Conservation (phyloP, 805 yeast species). For the Ogataea naganishii region DNA sequence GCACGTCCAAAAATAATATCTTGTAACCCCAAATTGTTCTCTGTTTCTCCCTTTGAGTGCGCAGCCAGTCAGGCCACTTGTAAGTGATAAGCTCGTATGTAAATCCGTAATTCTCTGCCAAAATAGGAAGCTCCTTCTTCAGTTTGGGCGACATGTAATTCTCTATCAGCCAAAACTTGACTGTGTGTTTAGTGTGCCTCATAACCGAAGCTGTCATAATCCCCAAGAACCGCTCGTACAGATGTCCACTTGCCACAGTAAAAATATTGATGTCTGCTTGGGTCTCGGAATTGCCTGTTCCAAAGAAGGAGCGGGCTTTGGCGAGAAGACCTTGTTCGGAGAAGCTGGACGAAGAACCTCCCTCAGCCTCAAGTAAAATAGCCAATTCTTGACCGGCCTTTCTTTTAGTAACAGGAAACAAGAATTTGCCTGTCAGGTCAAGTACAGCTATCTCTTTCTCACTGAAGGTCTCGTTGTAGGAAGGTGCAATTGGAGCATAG, state of each 20-base stretch:
- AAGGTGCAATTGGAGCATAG: slow-evolving; percentile 14
- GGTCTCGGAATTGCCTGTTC: slow-evolving; percentile 7
- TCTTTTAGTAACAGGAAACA: slow-evolving; percentile 37
- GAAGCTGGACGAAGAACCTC: neutral
- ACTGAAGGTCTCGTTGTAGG: slow-evolving; percentile 2
- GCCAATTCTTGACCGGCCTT: slow-evolving; percentile 16
- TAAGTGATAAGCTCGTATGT: slow-evolving; percentile 73
- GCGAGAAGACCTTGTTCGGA: neutral
- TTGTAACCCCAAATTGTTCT: slow-evolving; percentile 86
- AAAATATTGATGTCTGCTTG: slow-evolving; percentile 71
- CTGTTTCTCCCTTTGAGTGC: slow-evolving; percentile 69
- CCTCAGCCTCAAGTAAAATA: slow-evolving; percentile 1
- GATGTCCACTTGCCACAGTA: slow-evolving; percentile 74
- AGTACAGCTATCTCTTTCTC: slow-evolving; percentile 24
- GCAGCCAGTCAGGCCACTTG: slow-evolving; percentile 90
- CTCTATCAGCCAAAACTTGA: slow-evolving; percentile 83
- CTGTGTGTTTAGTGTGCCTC: slow-evolving; percentile 51
- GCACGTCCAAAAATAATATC: slow-evolving; percentile 74
- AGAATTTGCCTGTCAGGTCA: slow-evolving; percentile 34
- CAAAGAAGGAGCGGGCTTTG: neutral
- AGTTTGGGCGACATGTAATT: slow-evolving; percentile 70
- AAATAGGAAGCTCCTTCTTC: slow-evolving; percentile 44
- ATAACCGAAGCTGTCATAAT: slow-evolving; percentile 79
- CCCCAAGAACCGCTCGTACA: slow-evolving; percentile 63
- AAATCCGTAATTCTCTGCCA: slow-evolving; percentile 53